Percentiles rank a stretch among this genome's conserved stretches.
Evolutionary conservation across 768 basidiomycete species (phyloP).

Genomic region (Mycena sanguinolenta): DNA sequence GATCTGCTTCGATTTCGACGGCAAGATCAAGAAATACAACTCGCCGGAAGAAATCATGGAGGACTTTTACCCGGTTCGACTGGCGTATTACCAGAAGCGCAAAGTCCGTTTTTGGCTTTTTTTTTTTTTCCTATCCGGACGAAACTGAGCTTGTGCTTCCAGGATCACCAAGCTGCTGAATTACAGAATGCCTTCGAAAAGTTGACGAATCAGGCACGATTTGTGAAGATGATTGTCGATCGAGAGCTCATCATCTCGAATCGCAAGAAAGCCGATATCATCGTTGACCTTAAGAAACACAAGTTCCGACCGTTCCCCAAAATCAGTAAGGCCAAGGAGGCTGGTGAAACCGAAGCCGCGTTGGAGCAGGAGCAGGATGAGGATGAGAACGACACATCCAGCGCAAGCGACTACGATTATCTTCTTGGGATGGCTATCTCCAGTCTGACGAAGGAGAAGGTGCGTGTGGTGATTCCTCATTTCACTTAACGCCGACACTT

Average conservation of each 20-base stretch:
- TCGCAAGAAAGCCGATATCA: slow-evolving; percentile 90
- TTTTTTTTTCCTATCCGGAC: neutral
- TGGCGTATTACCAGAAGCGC: slow-evolving; percentile 95
- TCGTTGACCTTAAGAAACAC: slow-evolving; percentile 83
- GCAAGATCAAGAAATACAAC: slow-evolving; percentile 94
- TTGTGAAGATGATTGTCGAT: slow-evolving; percentile 95
- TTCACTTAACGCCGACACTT: neutral
- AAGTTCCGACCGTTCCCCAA: slow-evolving; percentile 96
- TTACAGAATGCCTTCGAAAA: slow-evolving; percentile 86
- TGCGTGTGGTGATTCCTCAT: slow-evolving; percentile 42
- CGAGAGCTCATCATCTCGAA: slow-evolving; percentile 86
- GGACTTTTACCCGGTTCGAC: slow-evolving; percentile 90
- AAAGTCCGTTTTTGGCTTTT: slow-evolving; percentile 78
- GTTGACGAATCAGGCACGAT: slow-evolving; percentile 94
- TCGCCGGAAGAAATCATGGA: slow-evolving; percentile 92
- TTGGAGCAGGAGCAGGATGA: slow-evolving; percentile 69
- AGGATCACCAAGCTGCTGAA: slow-evolving; percentile 90
- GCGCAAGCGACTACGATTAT: slow-evolving; percentile 87
- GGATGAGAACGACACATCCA: slow-evolving; percentile 62
- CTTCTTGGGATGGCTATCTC: slow-evolving; percentile 95
- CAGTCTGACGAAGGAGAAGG: slow-evolving; percentile 95
- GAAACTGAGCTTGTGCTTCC: slow-evolving; percentile 23
- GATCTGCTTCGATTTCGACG: slow-evolving; percentile 97
- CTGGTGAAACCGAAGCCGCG: slow-evolving; percentile 73
- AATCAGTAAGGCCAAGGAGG: slow-evolving; percentile 72